Evolutionary conservation across 1,284 basidiomycete species (phyloP).

Genomic region (Leccinum pachyderme): DNA sequence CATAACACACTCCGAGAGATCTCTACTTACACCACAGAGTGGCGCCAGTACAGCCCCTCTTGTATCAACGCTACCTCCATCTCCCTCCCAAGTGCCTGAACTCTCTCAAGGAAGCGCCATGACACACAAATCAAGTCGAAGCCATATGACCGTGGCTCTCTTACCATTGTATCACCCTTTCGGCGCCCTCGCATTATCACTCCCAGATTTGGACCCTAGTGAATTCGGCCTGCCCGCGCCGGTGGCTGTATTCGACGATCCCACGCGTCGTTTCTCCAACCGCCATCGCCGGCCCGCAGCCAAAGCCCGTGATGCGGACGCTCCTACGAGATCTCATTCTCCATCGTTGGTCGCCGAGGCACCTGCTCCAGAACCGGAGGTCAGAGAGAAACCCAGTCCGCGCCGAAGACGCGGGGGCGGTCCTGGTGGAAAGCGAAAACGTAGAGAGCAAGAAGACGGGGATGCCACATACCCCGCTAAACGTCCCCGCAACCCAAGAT

Average conservation of each 20-base stretch:
- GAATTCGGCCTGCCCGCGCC: slow-evolving; percentile 50
- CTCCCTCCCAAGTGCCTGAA: slow-evolving; percentile 21
- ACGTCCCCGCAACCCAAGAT: slow-evolving; percentile 52
- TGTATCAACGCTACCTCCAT: slow-evolving; percentile 3
- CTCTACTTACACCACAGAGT: slow-evolving; percentile 10
- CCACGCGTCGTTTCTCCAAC: slow-evolving; percentile 42
- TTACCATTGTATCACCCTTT: slow-evolving; percentile 70
- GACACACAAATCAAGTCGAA: slow-evolving; percentile 22
- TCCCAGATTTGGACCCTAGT: slow-evolving; percentile 62
- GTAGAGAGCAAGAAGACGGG: slow-evolving; percentile 59
- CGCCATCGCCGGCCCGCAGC: slow-evolving; percentile 51
- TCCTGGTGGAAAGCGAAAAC: slow-evolving; percentile 52
- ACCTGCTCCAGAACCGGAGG: slow-evolving; percentile 27
- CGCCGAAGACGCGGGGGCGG: slow-evolving; percentile 39
- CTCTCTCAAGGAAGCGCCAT: slow-evolving; percentile 9
- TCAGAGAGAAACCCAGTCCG: slow-evolving; percentile 40
- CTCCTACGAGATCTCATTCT: slow-evolving; percentile 9
- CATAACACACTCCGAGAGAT: slow-evolving; percentile 15
- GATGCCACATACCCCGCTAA: slow-evolving; percentile 71
- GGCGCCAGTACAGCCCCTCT: slow-evolving; percentile 10
- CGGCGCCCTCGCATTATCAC: slow-evolving; percentile 60
- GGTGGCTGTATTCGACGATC: slow-evolving; percentile 36
- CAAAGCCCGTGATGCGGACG: slow-evolving; percentile 52
- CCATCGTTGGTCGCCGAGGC: slow-evolving; percentile 19
- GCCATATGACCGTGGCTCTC: slow-evolving; percentile 42